phyloP scores from a whole-genome alignment of 345 rosid species.

The Salix brachista region DNA sequence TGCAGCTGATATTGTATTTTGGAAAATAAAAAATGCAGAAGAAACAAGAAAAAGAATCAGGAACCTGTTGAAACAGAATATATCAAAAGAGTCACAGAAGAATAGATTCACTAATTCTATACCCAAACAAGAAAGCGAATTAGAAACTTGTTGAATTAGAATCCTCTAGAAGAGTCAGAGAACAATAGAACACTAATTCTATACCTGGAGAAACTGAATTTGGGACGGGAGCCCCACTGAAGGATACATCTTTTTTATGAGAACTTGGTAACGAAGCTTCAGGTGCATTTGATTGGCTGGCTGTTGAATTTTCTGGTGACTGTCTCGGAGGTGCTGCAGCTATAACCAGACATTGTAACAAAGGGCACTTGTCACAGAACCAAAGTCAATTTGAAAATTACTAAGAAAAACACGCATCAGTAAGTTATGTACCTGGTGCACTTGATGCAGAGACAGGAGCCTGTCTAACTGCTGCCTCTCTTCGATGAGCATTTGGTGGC shows the following conservation, averaged over 20 bases:
- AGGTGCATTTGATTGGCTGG: constrained; percentile 21
- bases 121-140: constrained; percentile 1
- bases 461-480: constrained; percentile 28
- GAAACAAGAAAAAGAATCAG: constrained; percentile 7
- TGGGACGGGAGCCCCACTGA: constrained; percentile 17
- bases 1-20: constrained; percentile 28
- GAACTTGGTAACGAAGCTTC: constrained; percentile 17
- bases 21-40: neutral
- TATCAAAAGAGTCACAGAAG: neutral
- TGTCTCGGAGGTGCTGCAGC: constrained; percentile 18
- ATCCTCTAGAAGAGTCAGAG: constrained; percentile 6
- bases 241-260: constrained; percentile 15
- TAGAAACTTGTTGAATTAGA: constrained; percentile 5
- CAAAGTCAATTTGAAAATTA: constrained; percentile 10
- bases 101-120: neutral
- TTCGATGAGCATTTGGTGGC: constrained; percentile 31
- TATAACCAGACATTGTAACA: constrained; percentile 15
- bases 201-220: constrained; percentile 17
- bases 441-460: constrained; percentile 34
- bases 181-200: neutral
- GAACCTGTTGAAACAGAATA: constrained; percentile 6
- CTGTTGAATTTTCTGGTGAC: constrained; percentile 17
- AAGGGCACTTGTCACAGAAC: constrained; percentile 1
- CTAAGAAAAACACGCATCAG: neutral
- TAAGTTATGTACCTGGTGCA: constrained; percentile 39